These are phyloP conservation scores for Azolla pinnata DNA, from an alignment of 75 land plant genomes.

Conservation along the genomic window DNA sequence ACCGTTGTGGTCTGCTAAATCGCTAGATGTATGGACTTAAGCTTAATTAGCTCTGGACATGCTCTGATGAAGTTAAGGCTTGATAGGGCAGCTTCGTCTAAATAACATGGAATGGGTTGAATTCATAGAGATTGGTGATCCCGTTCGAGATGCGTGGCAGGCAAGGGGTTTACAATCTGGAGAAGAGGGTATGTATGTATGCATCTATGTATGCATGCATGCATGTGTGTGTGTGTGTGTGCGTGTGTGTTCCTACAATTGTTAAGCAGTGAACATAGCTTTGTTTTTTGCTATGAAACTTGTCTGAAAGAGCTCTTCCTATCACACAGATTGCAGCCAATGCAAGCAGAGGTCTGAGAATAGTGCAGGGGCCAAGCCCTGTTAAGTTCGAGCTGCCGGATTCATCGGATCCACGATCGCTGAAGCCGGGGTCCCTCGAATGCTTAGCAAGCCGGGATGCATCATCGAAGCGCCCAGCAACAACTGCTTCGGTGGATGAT, in stretches of 20 bases:
- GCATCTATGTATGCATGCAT: conserved; percentile 5
- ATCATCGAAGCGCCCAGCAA: conserved; percentile 13
- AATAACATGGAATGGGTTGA: neutral
- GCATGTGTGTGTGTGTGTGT: conserved; percentile 8
- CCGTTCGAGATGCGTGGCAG: conserved; percentile 91
- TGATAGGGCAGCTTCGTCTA: neutral
- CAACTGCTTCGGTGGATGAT: conserved; percentile 30
- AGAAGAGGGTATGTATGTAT: conserved; percentile 30
- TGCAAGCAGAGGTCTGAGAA: conserved; percentile 57
- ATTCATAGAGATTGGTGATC: conserved; percentile 49
- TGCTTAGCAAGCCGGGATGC: neutral
- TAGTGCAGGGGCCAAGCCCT: conserved; percentile 47
- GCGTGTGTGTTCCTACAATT: neutral
- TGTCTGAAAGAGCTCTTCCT: too few species aligned
- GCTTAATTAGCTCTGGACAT: too few species aligned
- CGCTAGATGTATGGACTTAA: too few species aligned
- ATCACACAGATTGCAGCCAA: conserved; percentile 54
- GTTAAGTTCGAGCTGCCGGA: conserved; percentile 66
- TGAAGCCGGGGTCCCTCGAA: conserved; percentile 51
- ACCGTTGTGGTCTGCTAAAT: too few species aligned
- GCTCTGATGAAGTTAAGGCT: neutral
- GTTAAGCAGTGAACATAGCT: neutral
- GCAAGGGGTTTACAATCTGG: conserved; percentile 79
- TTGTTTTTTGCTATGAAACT: too few species aligned
- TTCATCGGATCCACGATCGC: conserved; percentile 35